These are phyloP conservation scores for Schrenkiella parvula DNA, from an alignment of 345 rosid species.

Conservation along the genomic window DNA sequence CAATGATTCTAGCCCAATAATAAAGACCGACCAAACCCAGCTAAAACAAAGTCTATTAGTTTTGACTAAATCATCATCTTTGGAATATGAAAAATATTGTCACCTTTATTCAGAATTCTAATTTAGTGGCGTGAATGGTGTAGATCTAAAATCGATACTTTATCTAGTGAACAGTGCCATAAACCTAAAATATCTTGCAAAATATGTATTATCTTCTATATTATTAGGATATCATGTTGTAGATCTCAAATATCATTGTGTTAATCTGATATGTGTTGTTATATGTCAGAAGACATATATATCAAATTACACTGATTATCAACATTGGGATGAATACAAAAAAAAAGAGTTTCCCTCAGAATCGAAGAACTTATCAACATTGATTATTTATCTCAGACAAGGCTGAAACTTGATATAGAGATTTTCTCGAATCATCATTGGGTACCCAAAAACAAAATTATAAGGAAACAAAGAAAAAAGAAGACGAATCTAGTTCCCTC, in stretches of 20 bases:
- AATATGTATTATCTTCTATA: too few species aligned
- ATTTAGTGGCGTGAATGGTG: too few species aligned
- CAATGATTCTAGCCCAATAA: not conserved
- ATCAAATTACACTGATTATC: not conserved
- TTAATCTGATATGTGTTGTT: too few species aligned
- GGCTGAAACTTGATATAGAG: conserved; percentile 32
- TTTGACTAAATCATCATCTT: too few species aligned
- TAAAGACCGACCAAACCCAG: not conserved
- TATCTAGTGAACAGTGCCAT: too few species aligned
- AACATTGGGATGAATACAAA: not conserved
- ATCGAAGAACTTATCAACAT: conserved; percentile 31
- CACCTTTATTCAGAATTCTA: too few species aligned
- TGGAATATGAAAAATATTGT: too few species aligned
- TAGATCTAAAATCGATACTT: too few species aligned
- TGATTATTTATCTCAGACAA: conserved; percentile 31
- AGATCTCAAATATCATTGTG: too few species aligned
- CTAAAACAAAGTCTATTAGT: not conserved
- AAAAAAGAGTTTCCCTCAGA: conserved; percentile 19
- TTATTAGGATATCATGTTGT: too few species aligned
- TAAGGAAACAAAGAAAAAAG: not conserved
- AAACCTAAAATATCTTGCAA: too few species aligned
- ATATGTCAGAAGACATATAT: not conserved
- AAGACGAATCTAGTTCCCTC: conserved; percentile 10
- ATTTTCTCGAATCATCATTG: conserved; percentile 32
- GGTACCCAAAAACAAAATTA: not conserved